Base-by-base conservation (phyloP, 768 basidiomycete species). In the Lactarius quietus region DNA sequence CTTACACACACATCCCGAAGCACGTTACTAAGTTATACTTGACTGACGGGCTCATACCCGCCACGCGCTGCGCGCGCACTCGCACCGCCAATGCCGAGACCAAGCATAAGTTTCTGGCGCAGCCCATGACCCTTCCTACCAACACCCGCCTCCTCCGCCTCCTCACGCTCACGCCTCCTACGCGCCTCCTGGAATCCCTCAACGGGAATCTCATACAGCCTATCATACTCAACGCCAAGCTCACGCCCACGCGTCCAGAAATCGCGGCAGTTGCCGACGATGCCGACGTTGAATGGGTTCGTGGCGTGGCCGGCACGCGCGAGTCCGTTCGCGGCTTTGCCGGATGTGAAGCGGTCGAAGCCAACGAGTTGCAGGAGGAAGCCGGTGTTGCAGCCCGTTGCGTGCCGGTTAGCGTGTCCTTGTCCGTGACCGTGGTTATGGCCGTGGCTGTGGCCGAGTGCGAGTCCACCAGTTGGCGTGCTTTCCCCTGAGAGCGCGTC, bases 341-440 rank as follows among this genome's bases (percentile, higher is more conserved):
- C 94, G 61, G 89, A 88, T 43, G 95, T 97, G 77, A 98, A 98
- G 58, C 94, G 80, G 77, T 99, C 97, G 56, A 99, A 83, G 0
- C 97, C 97, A 35, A 97, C 85, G 5, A 98, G 80, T 75, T 91
- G 89, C 83, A 98, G 87, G 52, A 98, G 74, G 83, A 95, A 94
- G 6, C 83, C 82, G 71, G 84, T 77, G 52, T 81, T 78, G 75
- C 79, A 70, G 63, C 78, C 74, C 6, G 75, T 72, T 54, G 77
- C 70, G 68, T 80, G 78, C 14, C 59, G 63, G 62, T 87, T 86
- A 9, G 75, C 75, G 60, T 86, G 85, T 26, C n/a, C n/a, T n/a
- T n/a, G n/a, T n/a, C n/a, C n/a, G n/a, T n/a, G n/a, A n/a, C n/a
- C n/a, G n/a, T n/a, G 75, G 75, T 59, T 86, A 85, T 31, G 75